phyloP scores from a whole-genome alignment of 441 rosid species.

The Flueggea neowawraea region DNA sequence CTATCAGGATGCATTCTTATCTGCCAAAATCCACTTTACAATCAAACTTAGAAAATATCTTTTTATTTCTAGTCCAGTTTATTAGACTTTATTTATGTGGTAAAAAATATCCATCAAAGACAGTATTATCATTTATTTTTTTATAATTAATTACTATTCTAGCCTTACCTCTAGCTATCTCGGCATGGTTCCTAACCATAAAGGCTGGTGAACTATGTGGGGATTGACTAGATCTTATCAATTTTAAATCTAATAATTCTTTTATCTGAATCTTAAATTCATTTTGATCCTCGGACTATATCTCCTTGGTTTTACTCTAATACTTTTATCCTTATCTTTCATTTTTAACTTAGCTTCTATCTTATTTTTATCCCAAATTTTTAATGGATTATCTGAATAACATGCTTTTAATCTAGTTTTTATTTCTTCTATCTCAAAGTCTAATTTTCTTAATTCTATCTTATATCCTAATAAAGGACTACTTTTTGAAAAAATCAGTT shows the following conservation, averaged over 20 bases:
- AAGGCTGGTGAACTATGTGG: not conserved
- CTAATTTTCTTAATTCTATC: not conserved
- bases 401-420: too few relatives aligned
- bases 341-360: not conserved
- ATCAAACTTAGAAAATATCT: not conserved
- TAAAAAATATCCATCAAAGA: not conserved
- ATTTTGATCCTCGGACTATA: not conserved
- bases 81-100: not conserved
- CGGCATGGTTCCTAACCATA: not conserved
- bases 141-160: not conserved
- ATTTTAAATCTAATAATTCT: not conserved
- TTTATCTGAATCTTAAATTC: too few relatives aligned
- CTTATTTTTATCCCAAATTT: not conserved
- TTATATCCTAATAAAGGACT: not conserved
- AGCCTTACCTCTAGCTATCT: not conserved
- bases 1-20: too few relatives aligned
- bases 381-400: not conserved
- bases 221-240: not conserved
- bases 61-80: not conserved
- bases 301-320: not conserved
- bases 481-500: not conserved
- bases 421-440: not conserved
- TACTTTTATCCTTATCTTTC: not conserved
- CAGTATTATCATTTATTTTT: not conserved
- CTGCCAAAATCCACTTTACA: too few relatives aligned